Conservation (phyloP, 768 basidiomycete species). For the Lactarius akahatsu region DNA sequence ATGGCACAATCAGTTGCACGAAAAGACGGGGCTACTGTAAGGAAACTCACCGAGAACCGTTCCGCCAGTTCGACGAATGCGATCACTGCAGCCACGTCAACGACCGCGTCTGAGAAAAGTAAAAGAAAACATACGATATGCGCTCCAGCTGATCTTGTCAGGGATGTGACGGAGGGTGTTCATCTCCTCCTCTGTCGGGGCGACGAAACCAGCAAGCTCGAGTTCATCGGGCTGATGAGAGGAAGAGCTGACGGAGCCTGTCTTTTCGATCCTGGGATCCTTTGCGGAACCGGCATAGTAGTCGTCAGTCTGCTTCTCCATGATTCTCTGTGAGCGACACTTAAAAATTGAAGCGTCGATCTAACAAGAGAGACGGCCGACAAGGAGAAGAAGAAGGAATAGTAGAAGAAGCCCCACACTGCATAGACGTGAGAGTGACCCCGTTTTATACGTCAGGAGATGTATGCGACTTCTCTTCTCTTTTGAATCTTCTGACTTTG, state of each 20-base stretch:
- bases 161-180: conserved; percentile 31
- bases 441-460: conserved; percentile 5
- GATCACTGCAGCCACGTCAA: conserved; percentile 27
- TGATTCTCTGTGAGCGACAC: not conserved
- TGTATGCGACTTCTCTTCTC: not conserved
- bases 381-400: not conserved
- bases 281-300: conserved; percentile 21
- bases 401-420: not conserved
- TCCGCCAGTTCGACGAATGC: conserved; percentile 35
- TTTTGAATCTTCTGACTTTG: conserved; percentile 7
- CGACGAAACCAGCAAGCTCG: conserved; percentile 20
- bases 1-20: conserved; percentile 9
- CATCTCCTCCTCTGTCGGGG: conserved; percentile 32
- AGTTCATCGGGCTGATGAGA: conserved; percentile 2
- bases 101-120: not conserved
- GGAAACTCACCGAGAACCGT: conserved; percentile 33
- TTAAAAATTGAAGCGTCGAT: not conserved
- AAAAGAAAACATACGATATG: conserved; percentile 18
- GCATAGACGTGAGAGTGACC: not conserved
- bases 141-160: conserved; percentile 31
- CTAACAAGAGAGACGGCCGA: not conserved
- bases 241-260: conserved; percentile 1
- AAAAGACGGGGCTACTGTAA: not conserved
- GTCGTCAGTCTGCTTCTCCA: conserved; percentile 27
- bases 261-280: conserved; percentile 6